Conservation (phyloP, 192 early-diverging fungal species). For the Coemansia biformis region DNA sequence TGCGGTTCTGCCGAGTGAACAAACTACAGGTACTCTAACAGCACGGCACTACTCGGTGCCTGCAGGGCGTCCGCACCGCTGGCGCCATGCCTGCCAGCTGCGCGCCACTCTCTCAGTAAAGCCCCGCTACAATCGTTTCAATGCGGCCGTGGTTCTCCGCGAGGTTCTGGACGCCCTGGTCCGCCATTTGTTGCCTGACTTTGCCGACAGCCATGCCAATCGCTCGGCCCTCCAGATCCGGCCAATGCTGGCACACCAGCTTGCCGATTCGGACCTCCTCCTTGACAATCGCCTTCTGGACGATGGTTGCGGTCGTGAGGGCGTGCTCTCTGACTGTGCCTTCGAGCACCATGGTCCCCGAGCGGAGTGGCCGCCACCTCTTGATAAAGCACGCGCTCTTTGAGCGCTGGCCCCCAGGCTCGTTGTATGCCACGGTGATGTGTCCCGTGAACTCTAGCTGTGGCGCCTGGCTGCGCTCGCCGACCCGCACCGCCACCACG, state of each 20-base stretch:
- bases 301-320: constrained; percentile 24
- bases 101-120: constrained; percentile 14
- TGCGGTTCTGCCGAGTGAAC: too few relatives aligned
- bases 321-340: constrained; percentile 29
- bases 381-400: constrained; percentile 12
- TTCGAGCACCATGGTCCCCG: constrained; percentile 16
- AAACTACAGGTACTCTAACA: too few relatives aligned
- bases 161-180: constrained; percentile 23
- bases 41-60: too few relatives aligned
- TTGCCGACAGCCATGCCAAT: constrained; percentile 28
- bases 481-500: constrained; percentile 11
- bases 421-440: constrained; percentile 42
- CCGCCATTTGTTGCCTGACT: constrained; percentile 22
- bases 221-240: constrained; percentile 24
- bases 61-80: too few relatives aligned
- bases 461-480: not conserved
- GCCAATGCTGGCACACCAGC: constrained; percentile 38
- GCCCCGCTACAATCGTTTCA: constrained; percentile 15
- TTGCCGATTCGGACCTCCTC: constrained; percentile 39
- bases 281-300: constrained; percentile 9
- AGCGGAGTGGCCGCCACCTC: constrained; percentile 26
- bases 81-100: too few relatives aligned
- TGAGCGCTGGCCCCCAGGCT: constrained; percentile 10
- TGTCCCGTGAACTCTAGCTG: constrained; percentile 7
- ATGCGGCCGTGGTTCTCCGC: constrained; percentile 28